Evolutionary conservation across 148 eudicot genomes (phyloP).

Genomic region (Chenopodium formosanum): DNA sequence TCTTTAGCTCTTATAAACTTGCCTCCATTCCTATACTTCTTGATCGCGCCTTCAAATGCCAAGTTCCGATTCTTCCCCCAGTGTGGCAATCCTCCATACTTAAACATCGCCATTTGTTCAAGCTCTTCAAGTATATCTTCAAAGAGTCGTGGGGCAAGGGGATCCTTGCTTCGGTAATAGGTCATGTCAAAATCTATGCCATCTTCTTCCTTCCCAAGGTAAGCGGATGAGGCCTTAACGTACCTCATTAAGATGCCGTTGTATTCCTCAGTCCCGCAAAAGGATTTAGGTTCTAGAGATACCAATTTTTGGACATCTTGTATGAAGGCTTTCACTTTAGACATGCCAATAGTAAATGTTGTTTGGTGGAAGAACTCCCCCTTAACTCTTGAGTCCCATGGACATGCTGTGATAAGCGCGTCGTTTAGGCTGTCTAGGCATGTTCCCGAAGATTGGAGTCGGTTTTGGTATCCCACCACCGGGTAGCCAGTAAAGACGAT

Average conservation of each 20-base stretch:
- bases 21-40: slow-evolving; percentile 44
- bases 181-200: slow-evolving; percentile 71
- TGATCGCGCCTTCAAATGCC: slow-evolving; percentile 58
- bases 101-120: slow-evolving; percentile 71
- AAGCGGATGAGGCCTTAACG: slow-evolving; percentile 69
- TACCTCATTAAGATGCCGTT: slow-evolving; percentile 74
- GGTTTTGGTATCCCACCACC: slow-evolving; percentile 61
- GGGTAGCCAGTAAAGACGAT: slow-evolving; percentile 58
- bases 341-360: slow-evolving; percentile 46
- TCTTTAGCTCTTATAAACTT: slow-evolving; percentile 53
- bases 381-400: slow-evolving; percentile 67
- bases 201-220: slow-evolving; percentile 69
- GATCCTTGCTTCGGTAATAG: slow-evolving; percentile 73
- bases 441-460: slow-evolving; percentile 68
- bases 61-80: slow-evolving; percentile 88
- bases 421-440: slow-evolving; percentile 54
- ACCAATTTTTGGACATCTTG: slow-evolving; percentile 59
- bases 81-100: slow-evolving; percentile 73
- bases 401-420: slow-evolving; percentile 44
- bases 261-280: slow-evolving; percentile 63
- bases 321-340: slow-evolving; percentile 60
- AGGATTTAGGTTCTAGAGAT: slow-evolving; percentile 43
- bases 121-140: slow-evolving; percentile 67
- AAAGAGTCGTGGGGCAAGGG: slow-evolving; percentile 51
- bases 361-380: slow-evolving; percentile 64